These are phyloP conservation scores for Medicago truncatula DNA, from an alignment of 306 rosid genomes.

Conservation along the genomic window DNA sequence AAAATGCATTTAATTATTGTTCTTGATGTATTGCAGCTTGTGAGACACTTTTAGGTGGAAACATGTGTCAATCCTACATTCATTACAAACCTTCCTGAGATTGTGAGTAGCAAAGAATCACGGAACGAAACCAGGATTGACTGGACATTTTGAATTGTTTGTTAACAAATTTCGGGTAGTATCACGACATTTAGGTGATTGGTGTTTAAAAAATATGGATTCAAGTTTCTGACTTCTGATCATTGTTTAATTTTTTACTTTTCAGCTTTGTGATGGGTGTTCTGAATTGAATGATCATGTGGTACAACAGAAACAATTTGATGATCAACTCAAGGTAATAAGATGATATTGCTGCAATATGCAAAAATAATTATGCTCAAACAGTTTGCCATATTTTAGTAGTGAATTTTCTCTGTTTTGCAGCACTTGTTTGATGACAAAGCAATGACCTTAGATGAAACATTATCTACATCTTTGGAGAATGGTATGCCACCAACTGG, in stretches of 20 bases:
- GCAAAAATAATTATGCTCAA: not conserved
- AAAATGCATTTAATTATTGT: not conserved
- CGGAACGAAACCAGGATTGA: constrained; percentile 76
- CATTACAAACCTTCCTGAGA: constrained; percentile 83
- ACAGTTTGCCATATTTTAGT: too few species aligned
- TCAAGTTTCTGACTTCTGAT: not conserved
- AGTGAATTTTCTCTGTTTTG: too few species aligned
- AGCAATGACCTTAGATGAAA: too few species aligned
- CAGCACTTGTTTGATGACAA: too few species aligned
- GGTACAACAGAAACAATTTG: too few species aligned
- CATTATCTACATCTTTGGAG: too few species aligned
- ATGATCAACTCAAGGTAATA: constrained; percentile 88
- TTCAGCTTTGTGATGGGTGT: constrained; percentile 86
- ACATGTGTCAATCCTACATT: constrained; percentile 82
- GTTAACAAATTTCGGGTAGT: constrained; percentile 82
- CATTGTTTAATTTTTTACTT: constrained; percentile 21
- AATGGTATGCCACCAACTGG: too few species aligned
- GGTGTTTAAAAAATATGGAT: not conserved
- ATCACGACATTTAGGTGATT: not conserved
- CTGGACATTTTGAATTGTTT: constrained; percentile 90
- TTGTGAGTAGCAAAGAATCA: constrained; percentile 93
- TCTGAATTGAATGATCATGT: too few species aligned
- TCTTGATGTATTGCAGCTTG: constrained; percentile 68
- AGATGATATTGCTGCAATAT: not conserved
- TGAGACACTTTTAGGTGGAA: constrained; percentile 90